Evolutionary conservation across 1,284 basidiomycete genomes (phyloP).

Genomic region (Quambalaria eucalypti): DNA sequence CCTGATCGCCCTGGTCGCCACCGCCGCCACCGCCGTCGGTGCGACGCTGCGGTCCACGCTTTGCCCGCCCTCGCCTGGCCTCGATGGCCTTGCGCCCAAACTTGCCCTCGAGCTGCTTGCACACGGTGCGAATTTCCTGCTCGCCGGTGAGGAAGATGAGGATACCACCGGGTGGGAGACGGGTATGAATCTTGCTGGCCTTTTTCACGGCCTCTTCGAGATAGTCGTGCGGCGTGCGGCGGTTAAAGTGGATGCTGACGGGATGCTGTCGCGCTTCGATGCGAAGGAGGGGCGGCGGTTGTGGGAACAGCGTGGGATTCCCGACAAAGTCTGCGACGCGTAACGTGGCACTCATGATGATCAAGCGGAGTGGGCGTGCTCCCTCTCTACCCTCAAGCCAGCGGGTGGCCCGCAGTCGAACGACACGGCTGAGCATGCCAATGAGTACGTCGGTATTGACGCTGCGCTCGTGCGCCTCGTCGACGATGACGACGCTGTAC

Average conservation of each 20-base stretch:
- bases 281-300: constrained; percentile 78
- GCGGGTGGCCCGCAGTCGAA: constrained; percentile 61
- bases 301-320: constrained; percentile 71
- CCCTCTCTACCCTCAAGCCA: constrained; percentile 28
- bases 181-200: constrained; percentile 66
- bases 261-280: constrained; percentile 87
- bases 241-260: constrained; percentile 87
- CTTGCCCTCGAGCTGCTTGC: constrained; percentile 64
- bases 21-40: background rate
- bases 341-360: constrained; percentile 98
- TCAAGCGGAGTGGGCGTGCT: constrained; percentile 68
- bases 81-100: constrained; percentile 64
- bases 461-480: constrained; percentile 95
- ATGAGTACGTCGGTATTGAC: constrained; percentile 98
- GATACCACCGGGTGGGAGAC: constrained; percentile 63
- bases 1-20: constrained; percentile 11
- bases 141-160: constrained; percentile 71
- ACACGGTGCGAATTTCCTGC: constrained; percentile 62
- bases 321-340: constrained; percentile 86
- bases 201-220: constrained; percentile 84
- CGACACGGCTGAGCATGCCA: constrained; percentile 84
- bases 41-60: constrained; percentile 3
- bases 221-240: constrained; percentile 77
- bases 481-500: constrained; percentile 81
- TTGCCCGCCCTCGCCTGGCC: constrained; percentile 40